phyloP scores from a whole-genome alignment of 2,329 filamentous ascomycete species.

The Monosporascus sp. region DNA sequence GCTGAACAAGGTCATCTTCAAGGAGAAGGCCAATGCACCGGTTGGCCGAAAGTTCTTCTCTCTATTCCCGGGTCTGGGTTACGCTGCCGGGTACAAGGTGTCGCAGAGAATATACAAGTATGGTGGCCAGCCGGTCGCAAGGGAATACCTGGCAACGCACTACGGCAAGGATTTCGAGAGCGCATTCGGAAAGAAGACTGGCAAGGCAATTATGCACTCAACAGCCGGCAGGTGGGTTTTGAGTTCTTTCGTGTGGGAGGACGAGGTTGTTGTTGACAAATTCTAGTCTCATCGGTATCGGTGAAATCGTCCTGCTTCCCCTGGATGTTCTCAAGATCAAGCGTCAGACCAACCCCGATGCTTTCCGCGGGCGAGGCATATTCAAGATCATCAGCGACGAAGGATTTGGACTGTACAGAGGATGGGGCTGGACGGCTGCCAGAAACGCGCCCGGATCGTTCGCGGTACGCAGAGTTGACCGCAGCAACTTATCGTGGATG shows the following conservation, averaged over 20 bases:
- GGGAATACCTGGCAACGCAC: constrained; percentile 79
- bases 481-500: not conserved
- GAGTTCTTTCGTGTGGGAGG: not conserved
- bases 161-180: constrained; percentile 79
- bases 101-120: constrained; percentile 98
- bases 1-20: constrained; percentile 92
- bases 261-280: constrained; percentile 1
- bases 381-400: constrained; percentile 88
- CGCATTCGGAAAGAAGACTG: constrained; percentile 91
- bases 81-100: constrained; percentile 97
- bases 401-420: constrained; percentile 91
- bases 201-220: constrained; percentile 97
- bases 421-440: constrained; percentile 96
- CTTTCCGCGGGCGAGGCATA: constrained; percentile 89
- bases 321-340: constrained; percentile 99
- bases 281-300: constrained; percentile 82
- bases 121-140: constrained; percentile 89
- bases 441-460: constrained; percentile 96
- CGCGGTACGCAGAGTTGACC: constrained; percentile 58
- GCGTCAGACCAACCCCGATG: constrained; percentile 97
- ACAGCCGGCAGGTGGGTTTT: constrained; percentile 73
- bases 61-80: constrained; percentile 93
- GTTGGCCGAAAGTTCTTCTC: constrained; percentile 79
- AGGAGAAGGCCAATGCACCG: constrained; percentile 71
- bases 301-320: constrained; percentile 91